A percentile compares a stretch with the other conserved stretches of the same genome.
These are phyloP conservation scores for Fusarium sp. DNA, from an alignment of 2,329 filamentous ascomycete genomes.

Conservation along the genomic window DNA sequence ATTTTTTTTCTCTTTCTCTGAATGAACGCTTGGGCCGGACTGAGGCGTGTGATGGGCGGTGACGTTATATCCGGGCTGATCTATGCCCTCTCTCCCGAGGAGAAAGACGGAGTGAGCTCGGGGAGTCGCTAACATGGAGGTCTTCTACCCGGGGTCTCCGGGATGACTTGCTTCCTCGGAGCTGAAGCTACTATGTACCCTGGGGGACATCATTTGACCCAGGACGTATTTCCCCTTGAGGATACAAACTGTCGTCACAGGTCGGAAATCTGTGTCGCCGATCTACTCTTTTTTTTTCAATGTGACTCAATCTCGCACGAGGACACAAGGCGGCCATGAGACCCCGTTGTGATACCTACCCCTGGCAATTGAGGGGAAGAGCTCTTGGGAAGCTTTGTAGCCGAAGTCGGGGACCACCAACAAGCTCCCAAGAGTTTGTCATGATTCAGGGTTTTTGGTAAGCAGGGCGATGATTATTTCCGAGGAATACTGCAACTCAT, in stretches of 20 bases:
- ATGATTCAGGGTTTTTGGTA: not conserved
- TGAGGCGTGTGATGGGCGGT: not conserved
- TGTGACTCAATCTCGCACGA: constrained; percentile 20
- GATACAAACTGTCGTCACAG: not conserved
- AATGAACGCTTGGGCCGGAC: not conserved
- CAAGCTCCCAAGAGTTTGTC: not conserved
- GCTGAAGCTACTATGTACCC: constrained; percentile 24
- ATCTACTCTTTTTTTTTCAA: not conserved
- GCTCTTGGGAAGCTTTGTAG: not conserved
- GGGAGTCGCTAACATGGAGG: not conserved
- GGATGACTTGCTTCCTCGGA: not conserved
- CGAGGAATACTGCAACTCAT: not conserved
- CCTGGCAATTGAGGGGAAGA: not conserved
- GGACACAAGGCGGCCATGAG: not conserved
- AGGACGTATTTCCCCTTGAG: not conserved
- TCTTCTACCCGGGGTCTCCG: constrained; percentile 6
- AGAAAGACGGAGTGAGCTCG: not conserved
- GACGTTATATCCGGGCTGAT: not conserved
- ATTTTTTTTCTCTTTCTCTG: not conserved
- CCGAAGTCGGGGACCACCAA: not conserved
- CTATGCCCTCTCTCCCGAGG: not conserved
- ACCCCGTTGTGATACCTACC: not conserved
- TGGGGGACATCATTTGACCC: constrained; percentile 25
- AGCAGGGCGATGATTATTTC: too few species aligned
- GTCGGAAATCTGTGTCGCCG: not conserved